Evolutionary conservation across 306 rosid genomes (phyloP).

Genomic region (Parietaria judaica): DNA sequence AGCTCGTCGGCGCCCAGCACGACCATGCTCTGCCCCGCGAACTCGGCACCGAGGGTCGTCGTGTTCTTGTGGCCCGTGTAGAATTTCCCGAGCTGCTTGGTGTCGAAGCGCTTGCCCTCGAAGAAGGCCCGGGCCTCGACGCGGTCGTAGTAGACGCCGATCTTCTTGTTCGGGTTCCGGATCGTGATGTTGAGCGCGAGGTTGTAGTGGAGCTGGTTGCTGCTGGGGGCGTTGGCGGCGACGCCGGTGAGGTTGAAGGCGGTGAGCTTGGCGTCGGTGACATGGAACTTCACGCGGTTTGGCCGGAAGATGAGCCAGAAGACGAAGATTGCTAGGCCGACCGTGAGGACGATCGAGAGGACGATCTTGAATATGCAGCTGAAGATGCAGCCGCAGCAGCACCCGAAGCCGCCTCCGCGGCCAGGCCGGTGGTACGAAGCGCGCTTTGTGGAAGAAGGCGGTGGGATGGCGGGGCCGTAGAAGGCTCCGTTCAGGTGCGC

Average conservation of each 20-base stretch:
- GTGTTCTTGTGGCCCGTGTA: conserved; percentile 71
- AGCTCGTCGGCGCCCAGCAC: conserved; percentile 11
- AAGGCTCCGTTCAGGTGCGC: conserved; percentile 62
- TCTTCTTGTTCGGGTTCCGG: conserved; percentile 58
- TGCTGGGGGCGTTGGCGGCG: neutral
- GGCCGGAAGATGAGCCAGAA: conserved; percentile 49
- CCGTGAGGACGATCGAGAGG: conserved; percentile 17
- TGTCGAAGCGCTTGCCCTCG: conserved; percentile 33
- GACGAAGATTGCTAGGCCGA: conserved; percentile 28
- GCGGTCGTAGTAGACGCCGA: conserved; percentile 60
- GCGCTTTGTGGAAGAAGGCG: conserved; percentile 19
- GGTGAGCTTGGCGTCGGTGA: conserved; percentile 45
- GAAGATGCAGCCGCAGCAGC: conserved; percentile 31
- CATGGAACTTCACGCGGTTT: conserved; percentile 34
- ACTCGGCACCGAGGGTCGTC: conserved; percentile 18
- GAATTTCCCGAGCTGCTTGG: conserved; percentile 19
- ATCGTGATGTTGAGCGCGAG: conserved; percentile 29
- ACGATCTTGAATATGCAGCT: conserved; percentile 31
- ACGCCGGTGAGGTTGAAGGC: conserved; percentile 31
- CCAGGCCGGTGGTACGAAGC: conserved; percentile 28
- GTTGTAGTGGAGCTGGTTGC: conserved; percentile 25
- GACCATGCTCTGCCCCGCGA: conserved; percentile 33
- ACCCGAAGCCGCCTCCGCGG: conserved; percentile 29
- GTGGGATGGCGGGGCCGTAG: conserved; percentile 79
- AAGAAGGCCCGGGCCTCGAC: conserved; percentile 43